Evolutionary conservation across 2,329 filamentous ascomycete genomes (phyloP), one percentile per base, ranked within the genome.

Genomic region (Thermothelomyces thermophilus): DNA sequence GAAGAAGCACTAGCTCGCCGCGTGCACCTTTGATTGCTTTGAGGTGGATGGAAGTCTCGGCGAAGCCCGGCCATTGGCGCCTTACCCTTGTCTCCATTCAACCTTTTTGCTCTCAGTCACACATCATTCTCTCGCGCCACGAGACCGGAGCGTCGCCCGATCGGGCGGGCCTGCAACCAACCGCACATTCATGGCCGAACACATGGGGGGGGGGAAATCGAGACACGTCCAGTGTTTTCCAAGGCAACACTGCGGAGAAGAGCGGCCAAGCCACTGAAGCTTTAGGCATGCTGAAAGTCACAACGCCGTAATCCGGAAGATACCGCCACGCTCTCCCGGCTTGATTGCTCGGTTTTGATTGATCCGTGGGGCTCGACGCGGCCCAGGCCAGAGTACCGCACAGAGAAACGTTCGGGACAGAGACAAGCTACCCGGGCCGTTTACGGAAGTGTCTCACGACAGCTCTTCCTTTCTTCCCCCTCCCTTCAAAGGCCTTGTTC

Each of bases 121-220:
- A 33, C 31, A 20, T 24, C 19, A 30, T 17, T 26, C 17, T 11
- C 30, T 31, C 26, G 41, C 20, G 17, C 20, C 36, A 42, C 31
- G 39, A 9, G 37, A 30, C 48, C 48, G 44, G 48, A 50, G 41
- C 41, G 30, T 43, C 46, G 37, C 46, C 53, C 45, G 46, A 50
- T 42, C 52, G 40, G 35, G 50, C 48, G 52, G 50, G 36, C 43
- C 48, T 57, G 52, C 52, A 55, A 51, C 37, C 50, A 43, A 45
- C 52, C 50, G 52, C 41, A n/a, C 50, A 42, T 26, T 19, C 31
- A 41, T 11, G 22, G 30, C 47, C 42, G 33, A 26, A 41, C 45
- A 44, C 42, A 45, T 51, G 42, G 19, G 45, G 39, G 39, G n/a
- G 24, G 40, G 9, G 9, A 46, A 49, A 49, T 17, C 36, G 46